A percentile compares a stretch with the other conserved stretches of the same genome.
Conservation (phyloP, 768 basidiomycete species). For the Bullera alba region DNA sequence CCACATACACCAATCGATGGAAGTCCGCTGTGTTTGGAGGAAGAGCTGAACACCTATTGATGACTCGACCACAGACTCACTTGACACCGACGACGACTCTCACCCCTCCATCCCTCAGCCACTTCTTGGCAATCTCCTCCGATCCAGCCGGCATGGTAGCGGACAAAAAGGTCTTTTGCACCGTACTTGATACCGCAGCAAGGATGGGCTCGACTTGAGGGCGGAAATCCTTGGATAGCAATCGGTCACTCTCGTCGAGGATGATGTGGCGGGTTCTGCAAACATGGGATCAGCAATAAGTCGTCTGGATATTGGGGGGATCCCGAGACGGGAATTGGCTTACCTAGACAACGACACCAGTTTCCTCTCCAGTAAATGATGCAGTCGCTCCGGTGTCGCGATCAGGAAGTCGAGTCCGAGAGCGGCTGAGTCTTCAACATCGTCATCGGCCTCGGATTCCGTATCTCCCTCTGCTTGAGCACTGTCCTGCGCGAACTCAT, state of each 20-base stretch:
- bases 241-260: constrained; percentile 84
- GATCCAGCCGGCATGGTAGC: constrained; percentile 85
- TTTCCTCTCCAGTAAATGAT: constrained; percentile 67
- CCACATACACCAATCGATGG: too few relatives aligned
- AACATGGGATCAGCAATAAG: constrained; percentile 6
- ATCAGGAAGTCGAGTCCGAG: constrained; percentile 66
- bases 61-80: constrained; percentile 61
- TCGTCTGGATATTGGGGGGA: too few relatives aligned
- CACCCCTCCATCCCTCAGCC: constrained; percentile 70
- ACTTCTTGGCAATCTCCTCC: constrained; percentile 78
- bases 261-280: constrained; percentile 74
- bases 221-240: constrained; percentile 82
- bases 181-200: constrained; percentile 55
- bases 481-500: constrained; percentile 2
- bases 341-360: constrained; percentile 38
- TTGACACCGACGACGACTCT: constrained; percentile 94
- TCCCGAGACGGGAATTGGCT: constrained; percentile 7
- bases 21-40: too few relatives aligned
- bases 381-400: constrained; percentile 82
- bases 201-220: constrained; percentile 82
- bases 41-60: too few relatives aligned
- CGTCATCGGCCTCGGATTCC: background rate
- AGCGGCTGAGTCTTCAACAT: background rate
- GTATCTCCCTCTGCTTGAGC: constrained; percentile 33
- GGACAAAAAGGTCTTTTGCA: constrained; percentile 87